phyloP scores from a whole-genome alignment of 2,329 filamentous ascomycete genomes.

The Dothiorella sarmentorum region DNA sequence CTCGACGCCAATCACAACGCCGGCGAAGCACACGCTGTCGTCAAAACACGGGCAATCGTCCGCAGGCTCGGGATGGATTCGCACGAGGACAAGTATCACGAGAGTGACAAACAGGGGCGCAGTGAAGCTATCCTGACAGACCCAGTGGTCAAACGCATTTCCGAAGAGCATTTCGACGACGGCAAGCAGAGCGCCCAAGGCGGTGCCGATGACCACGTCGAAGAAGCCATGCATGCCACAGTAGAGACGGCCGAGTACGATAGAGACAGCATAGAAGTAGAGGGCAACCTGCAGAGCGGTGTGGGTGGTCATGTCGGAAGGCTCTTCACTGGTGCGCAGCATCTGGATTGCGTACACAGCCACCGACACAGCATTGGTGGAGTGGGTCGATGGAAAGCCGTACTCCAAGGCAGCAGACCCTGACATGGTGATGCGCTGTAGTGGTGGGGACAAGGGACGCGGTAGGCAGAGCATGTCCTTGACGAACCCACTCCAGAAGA shows the following conservation, averaged over 20 bases:
- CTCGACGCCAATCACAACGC: conserved; percentile 81
- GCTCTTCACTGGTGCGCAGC: conserved; percentile 63
- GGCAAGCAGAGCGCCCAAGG: conserved; percentile 67
- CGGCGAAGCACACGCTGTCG: conserved; percentile 89
- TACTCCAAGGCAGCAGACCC: conserved; percentile 93
- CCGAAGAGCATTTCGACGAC: conserved; percentile 55
- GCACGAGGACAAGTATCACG: conserved; percentile 70
- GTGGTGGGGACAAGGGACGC: conserved; percentile 82
- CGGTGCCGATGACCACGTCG: conserved; percentile 78
- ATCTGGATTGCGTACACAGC: conserved; percentile 77
- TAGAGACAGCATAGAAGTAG: conserved; percentile 84
- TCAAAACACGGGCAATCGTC: conserved; percentile 98
- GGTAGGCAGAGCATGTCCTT: conserved; percentile 94
- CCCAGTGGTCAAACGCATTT: conserved; percentile 63
- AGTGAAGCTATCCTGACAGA: conserved; percentile 54
- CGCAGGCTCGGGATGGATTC: conserved; percentile 90
- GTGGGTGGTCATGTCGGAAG: conserved; percentile 56
- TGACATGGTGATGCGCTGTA: conserved; percentile 96
- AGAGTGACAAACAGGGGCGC: conserved; percentile 63
- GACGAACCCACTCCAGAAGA: conserved; percentile 75
- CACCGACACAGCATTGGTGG: conserved; percentile 93
- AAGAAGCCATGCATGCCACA: conserved; percentile 98
- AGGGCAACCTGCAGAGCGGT: conserved; percentile 63
- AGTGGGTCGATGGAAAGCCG: conserved; percentile 95
- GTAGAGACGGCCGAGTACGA: conserved; percentile 86